Percentiles rank a stretch among this genome's conserved stretches.
Conservation (phyloP, 331 rosid species). For the Acacia pycnantha region DNA sequence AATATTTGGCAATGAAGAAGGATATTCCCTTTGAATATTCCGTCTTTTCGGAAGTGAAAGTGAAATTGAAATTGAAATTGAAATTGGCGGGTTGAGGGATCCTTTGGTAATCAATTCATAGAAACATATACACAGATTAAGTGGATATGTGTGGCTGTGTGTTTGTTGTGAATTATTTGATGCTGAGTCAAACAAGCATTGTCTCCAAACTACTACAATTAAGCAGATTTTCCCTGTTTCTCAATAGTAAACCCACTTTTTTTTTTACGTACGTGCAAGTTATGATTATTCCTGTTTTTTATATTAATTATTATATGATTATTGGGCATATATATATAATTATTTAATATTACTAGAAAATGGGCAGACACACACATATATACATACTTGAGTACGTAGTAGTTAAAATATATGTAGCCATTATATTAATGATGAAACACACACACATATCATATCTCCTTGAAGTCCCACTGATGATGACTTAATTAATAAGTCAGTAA, state of each 20-base stretch:
- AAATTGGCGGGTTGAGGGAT: not conserved
- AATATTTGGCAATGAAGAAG: not conserved
- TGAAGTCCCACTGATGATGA: too few relatives aligned
- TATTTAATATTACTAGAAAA: not conserved
- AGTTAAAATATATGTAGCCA: too few relatives aligned
- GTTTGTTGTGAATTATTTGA: not conserved
- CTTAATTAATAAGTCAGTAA: too few relatives aligned
- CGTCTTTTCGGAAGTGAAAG: not conserved
- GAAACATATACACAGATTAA: not conserved
- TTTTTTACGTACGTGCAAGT: not conserved
- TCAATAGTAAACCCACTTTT: not conserved
- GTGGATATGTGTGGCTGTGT: not conserved
- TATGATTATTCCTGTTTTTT: not conserved
- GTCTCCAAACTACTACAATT: not conserved
- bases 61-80: not conserved
- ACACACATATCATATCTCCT: too few relatives aligned
- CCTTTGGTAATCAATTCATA: not conserved
- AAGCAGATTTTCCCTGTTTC: not conserved
- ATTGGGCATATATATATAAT: too few relatives aligned
- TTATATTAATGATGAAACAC: too few relatives aligned
- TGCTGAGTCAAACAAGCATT: not conserved
- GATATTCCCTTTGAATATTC: not conserved
- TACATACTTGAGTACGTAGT: too few relatives aligned
- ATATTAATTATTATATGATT: too few relatives aligned
- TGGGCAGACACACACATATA: not conserved